Evolutionary conservation across 75 land plant species (phyloP).

Genomic region (Sequoia sempervirens): DNA sequence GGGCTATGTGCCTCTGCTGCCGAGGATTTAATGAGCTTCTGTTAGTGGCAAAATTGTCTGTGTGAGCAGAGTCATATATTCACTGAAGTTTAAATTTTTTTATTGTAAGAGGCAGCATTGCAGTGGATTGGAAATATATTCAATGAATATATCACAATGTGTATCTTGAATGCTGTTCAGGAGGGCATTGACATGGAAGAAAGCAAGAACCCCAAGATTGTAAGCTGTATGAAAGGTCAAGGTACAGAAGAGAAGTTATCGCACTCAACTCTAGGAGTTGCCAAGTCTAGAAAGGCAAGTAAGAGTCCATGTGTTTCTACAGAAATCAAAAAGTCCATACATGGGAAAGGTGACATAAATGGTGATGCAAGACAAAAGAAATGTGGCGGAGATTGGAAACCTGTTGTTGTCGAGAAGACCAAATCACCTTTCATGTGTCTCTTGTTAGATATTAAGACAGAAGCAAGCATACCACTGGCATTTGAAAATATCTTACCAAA

Average conservation of each 20-base stretch:
- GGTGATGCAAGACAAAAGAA: background rate
- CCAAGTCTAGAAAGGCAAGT: background rate
- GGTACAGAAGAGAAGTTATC: background rate
- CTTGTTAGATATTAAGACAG: background rate
- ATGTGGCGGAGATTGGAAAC: background rate
- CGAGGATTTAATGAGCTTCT: background rate
- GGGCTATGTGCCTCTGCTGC: background rate
- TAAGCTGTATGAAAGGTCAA: background rate
- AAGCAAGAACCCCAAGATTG: too few species aligned
- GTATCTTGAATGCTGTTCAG: background rate
- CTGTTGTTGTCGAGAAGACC: background rate
- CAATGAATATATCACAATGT: background rate
- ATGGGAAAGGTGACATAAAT: background rate
- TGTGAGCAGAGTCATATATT: background rate
- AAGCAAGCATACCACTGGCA: background rate
- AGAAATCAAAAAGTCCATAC: background rate
- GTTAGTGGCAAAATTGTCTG: background rate
- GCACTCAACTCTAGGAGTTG: background rate
- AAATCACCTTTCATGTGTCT: background rate
- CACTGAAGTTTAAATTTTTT: background rate
- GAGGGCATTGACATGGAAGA: too few species aligned
- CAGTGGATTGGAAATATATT: background rate
- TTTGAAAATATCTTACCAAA: background rate
- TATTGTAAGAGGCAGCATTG: background rate
- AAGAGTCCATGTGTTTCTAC: background rate